These are phyloP conservation scores for Pichia sp. DNA, from an alignment of 1,139 yeast genomes.

Conservation along the genomic window DNA sequence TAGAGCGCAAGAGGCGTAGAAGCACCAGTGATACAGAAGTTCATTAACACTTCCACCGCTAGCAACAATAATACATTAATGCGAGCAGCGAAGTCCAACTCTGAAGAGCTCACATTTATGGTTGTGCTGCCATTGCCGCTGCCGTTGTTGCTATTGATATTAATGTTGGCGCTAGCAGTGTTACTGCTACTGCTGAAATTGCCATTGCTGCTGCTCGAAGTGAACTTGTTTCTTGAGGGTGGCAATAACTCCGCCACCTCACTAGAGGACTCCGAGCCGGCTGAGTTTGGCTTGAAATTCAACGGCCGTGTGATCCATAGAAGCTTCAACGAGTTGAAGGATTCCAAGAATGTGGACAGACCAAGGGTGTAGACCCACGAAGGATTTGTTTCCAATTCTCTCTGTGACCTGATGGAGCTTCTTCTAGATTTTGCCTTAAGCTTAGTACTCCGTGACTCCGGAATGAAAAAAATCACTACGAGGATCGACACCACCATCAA, in stretches of 20 bases:
- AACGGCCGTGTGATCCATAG: constrained; percentile 37
- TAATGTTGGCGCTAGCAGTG: not conserved
- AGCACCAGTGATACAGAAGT: constrained; percentile 38
- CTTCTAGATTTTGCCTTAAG: constrained; percentile 47
- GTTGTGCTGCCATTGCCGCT: not conserved
- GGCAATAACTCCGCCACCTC: constrained; percentile 2
- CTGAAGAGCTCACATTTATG: not conserved
- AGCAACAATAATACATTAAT: constrained; percentile 46
- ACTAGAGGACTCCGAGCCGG: not conserved
- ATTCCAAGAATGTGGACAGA: constrained; percentile 18
- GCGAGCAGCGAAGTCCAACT: constrained; percentile 36
- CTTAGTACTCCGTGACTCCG: constrained; percentile 54
- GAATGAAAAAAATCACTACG: constrained; percentile 40
- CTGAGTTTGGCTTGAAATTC: not conserved
- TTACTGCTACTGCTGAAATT: not conserved
- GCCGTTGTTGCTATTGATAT: not conserved
- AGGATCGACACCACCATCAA: constrained; percentile 26
- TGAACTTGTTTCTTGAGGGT: not conserved
- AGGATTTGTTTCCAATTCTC: constrained; percentile 9
- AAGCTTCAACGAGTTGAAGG: constrained; percentile 47
- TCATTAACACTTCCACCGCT: constrained; percentile 42
- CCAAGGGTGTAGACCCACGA: constrained; percentile 15
- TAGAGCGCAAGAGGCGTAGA: constrained; percentile 52
- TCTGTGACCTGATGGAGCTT: constrained; percentile 28
- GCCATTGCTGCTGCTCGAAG: not conserved